Evolutionary conservation across 768 basidiomycete species (phyloP).

Genomic region (Boletus fagicola): DNA sequence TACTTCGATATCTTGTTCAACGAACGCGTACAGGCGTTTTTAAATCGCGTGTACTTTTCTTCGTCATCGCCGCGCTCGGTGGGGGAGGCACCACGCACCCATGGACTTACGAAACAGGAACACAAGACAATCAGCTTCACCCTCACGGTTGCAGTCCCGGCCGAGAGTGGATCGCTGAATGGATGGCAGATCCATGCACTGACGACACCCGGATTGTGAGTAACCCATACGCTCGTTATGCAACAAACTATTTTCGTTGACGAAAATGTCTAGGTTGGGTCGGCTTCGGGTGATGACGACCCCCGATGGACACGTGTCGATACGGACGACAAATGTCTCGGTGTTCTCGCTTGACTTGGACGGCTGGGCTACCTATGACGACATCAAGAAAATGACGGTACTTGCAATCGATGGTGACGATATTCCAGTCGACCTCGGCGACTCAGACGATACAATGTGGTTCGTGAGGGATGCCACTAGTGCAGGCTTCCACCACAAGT

Average conservation of each 20-base stretch:
- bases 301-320: slow-evolving; percentile 4
- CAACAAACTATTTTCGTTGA: neutral
- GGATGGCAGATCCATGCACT: slow-evolving; percentile 67
- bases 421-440: neutral
- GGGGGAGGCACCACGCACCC: neutral
- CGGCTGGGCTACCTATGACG: neutral
- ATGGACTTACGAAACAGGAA: neutral
- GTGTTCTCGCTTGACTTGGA: slow-evolving; percentile 22
- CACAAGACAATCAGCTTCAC: slow-evolving; percentile 45
- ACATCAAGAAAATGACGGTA: neutral
- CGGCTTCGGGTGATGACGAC: slow-evolving; percentile 19
- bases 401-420: slow-evolving; percentile 17
- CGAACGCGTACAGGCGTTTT: slow-evolving; percentile 51
- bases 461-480: slow-evolving; percentile 7
- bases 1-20: slow-evolving; percentile 60
- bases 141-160: slow-evolving; percentile 67
- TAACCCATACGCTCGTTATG: neutral
- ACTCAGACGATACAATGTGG: slow-evolving; percentile 1
- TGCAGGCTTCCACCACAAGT: neutral
- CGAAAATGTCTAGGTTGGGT: slow-evolving; percentile 10
- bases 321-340: slow-evolving; percentile 27
- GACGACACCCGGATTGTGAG: slow-evolving; percentile 66
- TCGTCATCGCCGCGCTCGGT: neutral
- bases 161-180: slow-evolving; percentile 65
- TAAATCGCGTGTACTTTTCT: slow-evolving; percentile 38